Conservation (phyloP, 495 filamentous ascomycete genomes). For the Penicillium flavigenum region DNA sequence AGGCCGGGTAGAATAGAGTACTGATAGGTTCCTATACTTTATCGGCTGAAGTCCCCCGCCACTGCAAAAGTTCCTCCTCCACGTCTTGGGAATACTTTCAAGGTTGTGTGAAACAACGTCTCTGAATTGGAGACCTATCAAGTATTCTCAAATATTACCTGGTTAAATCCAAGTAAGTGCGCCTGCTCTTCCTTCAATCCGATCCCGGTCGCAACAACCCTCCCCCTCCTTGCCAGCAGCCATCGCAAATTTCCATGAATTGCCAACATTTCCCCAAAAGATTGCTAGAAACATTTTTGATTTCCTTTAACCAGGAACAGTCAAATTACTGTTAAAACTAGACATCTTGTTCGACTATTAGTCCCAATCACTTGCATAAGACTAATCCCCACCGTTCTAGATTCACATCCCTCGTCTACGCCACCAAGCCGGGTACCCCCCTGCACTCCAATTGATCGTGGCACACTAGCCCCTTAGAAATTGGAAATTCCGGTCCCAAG, state of each 20-base stretch:
- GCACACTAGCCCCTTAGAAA: slow-evolving; percentile 3
- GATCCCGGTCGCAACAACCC: slow-evolving; percentile 14
- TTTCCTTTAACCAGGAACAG: not conserved
- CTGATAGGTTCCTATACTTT: slow-evolving; percentile 12
- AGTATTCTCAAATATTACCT: not conserved
- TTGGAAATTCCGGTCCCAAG: not conserved
- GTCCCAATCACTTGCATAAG: slow-evolving; percentile 18
- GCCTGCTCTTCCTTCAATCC: not conserved
- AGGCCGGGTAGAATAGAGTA: not conserved
- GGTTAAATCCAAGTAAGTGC: slow-evolving; percentile 1
- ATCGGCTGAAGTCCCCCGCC: slow-evolving; percentile 10
- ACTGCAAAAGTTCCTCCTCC: slow-evolving; percentile 12
- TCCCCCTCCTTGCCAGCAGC: slow-evolving; percentile 26
- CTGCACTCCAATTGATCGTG: slow-evolving; percentile 14
- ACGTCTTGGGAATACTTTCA: not conserved
- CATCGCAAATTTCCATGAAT: slow-evolving; percentile 21
- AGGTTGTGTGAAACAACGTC: not conserved
- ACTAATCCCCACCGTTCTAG: slow-evolving; percentile 32
- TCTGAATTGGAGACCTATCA: not conserved
- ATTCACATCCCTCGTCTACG: slow-evolving; percentile 27
- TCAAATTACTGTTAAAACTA: not conserved
- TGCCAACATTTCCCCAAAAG: not conserved
- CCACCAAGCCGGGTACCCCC: slow-evolving; percentile 22
- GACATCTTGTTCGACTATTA: not conserved
- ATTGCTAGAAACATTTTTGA: not conserved